These are phyloP conservation scores for Phytopythium oedochilum DNA, from an alignment of 352 stramenopile genomes.

Conservation along the genomic window DNA sequence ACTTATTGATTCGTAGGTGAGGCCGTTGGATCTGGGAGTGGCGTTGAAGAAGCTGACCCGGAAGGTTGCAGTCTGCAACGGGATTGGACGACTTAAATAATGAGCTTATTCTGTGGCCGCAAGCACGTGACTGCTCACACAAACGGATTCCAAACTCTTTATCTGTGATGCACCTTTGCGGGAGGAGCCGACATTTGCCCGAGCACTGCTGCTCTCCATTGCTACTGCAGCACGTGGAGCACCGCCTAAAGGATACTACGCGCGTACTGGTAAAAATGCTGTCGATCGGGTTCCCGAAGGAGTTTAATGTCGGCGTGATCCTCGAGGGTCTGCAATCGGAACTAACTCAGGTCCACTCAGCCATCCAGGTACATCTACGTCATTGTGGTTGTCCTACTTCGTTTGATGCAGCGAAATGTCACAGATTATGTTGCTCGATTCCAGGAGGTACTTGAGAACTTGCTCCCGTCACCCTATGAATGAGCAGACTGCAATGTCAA, in stretches of 20 bases:
- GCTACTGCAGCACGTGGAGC: constrained; percentile 73
- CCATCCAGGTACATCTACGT: constrained; percentile 69
- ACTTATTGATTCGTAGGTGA: too few species aligned
- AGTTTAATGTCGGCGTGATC: constrained; percentile 81
- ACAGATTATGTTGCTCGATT: background rate
- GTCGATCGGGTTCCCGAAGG: constrained; percentile 74
- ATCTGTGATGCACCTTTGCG: too few species aligned
- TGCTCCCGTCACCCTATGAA: constrained; percentile 73
- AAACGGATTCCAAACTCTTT: too few species aligned
- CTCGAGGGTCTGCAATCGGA: constrained; percentile 76
- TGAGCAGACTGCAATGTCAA: too few species aligned
- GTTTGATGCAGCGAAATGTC: background rate
- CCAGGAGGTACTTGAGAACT: constrained; percentile 77
- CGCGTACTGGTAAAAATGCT: constrained; percentile 75
- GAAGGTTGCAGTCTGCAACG: too few species aligned
- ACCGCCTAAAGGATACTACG: constrained; percentile 67
- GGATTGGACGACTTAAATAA: too few species aligned
- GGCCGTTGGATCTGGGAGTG: too few species aligned
- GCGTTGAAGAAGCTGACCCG: too few species aligned
- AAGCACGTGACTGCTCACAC: too few species aligned
- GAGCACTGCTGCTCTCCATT: constrained; percentile 62
- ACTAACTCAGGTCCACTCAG: constrained; percentile 62
- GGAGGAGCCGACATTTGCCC: constrained; percentile 71
- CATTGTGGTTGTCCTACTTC: too few species aligned
- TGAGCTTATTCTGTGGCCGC: too few species aligned